phyloP scores from a whole-genome alignment of 768 basidiomycete genomes.

The Mycena maculata region DNA sequence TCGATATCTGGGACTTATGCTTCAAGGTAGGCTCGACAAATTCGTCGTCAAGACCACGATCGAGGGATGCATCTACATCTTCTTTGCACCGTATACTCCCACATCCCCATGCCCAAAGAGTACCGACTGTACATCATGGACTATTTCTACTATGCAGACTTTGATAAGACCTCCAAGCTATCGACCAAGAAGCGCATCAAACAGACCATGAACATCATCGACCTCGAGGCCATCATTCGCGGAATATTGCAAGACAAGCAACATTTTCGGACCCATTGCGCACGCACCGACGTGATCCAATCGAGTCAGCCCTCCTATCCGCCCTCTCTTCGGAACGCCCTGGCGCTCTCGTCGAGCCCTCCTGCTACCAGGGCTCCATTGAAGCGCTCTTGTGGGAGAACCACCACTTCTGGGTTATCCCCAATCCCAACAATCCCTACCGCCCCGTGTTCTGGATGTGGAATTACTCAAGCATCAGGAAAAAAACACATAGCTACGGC shows the following conservation, averaged over 20 bases:
- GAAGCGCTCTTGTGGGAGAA: not conserved
- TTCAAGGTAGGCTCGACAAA: not conserved
- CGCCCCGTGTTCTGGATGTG: not conserved
- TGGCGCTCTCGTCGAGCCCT: not conserved
- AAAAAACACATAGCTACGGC: too few relatives aligned
- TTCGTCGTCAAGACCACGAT: not conserved
- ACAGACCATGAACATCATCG: not conserved
- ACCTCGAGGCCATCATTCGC: not conserved
- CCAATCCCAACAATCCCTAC: not conserved
- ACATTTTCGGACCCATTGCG: not conserved
- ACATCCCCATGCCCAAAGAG: not conserved
- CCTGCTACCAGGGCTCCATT: not conserved
- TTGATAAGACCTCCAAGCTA: slow-evolving; percentile 1
- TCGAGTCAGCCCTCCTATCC: not conserved
- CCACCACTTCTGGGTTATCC: not conserved
- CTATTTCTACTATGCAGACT: not conserved
- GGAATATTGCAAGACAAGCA: not conserved
- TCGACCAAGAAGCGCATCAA: not conserved
- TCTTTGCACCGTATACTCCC: slow-evolving; percentile 3
- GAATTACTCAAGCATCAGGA: not conserved
- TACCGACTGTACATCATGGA: not conserved
- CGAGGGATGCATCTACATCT: slow-evolving; percentile 4
- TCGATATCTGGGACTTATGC: not conserved
- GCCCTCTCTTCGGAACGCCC: not conserved
- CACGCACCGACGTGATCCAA: not conserved